Base-by-base conservation (phyloP, 2,329 filamentous ascomycete species). In the Trichoderma polysporum region DNA sequence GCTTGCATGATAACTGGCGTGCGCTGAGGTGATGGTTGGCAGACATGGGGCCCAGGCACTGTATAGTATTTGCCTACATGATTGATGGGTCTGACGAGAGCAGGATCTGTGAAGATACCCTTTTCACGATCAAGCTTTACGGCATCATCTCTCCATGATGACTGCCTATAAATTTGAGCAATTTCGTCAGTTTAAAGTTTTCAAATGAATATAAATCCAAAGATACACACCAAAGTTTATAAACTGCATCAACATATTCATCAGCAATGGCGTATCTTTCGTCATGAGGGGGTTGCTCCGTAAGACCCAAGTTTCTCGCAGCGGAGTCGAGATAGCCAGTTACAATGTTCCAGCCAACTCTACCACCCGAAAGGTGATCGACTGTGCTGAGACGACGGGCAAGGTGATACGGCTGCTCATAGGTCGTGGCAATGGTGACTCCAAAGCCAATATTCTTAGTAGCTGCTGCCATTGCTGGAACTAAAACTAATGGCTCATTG, bases 371-470 rank as follows among this genome's bases (percentile, higher is more conserved):
- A 10, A 91, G 77, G 73, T 91, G 89, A 72, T 91, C 89, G 0
- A 91, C 80, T 0, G 89, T 91, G 4, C 85, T 87, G 12, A 91
- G 76, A n/a, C 88, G 78, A 19, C 89, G 77, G 0, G 89, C 89
- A 15, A 91, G 78, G 70, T 90, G 85, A 71, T 90, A 91, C 0
- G 89, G 89, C 72, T 88, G 84, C 74, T 91, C 89, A 69, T 91
- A 91, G 0, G 87, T 90, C 0, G 89, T 90, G 1, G 86, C 85
- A 0, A 88, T 84, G 0, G 89, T 91, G 1, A 91, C 86, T 0
- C 89, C 89, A 68, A 91, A 91, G 0, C 85, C 86, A n/a, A 92
- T 83, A 67, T 82, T 90, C 69, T 86, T 84, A 0, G 89, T 91
- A 0, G 81, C 88, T 1, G 88, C 88, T 0, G 89, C 88, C 88